Conservation (phyloP, 192 early-diverging fungal genomes). For the Rhizoclosmatium sp. region DNA sequence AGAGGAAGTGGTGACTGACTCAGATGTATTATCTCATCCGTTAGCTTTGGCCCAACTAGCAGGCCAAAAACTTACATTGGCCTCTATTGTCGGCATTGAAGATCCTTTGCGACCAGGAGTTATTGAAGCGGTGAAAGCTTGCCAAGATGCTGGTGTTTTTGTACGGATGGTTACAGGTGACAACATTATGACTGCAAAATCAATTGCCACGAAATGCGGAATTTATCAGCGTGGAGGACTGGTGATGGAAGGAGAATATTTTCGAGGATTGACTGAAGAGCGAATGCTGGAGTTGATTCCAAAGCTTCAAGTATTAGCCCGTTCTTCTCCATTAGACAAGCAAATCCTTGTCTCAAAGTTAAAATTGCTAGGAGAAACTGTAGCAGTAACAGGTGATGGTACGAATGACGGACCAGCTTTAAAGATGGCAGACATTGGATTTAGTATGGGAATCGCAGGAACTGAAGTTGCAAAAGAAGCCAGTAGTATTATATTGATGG, state of each 20-base stretch:
- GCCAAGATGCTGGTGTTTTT: conserved; percentile 83
- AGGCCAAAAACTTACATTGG: conserved; percentile 16
- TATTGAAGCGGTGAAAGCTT: conserved; percentile 75
- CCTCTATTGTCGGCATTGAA: conserved; percentile 86
- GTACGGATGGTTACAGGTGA: conserved; percentile 87
- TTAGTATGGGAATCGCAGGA: conserved; percentile 92
- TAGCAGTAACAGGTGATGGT: conserved; percentile 98
- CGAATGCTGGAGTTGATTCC: conserved; percentile 60
- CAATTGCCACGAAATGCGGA: conserved; percentile 60
- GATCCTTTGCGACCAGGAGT: conserved; percentile 88
- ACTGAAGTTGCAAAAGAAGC: conserved; percentile 99
- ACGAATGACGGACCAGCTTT: conserved; percentile 97
- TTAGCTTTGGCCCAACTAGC: conserved; percentile 7
- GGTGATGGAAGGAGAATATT: conserved; percentile 83
- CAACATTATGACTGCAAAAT: conserved; percentile 76
- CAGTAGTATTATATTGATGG: conserved; percentile 91
- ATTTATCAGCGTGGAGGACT: conserved; percentile 49
- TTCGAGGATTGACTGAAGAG: conserved; percentile 71
- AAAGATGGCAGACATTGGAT: conserved; percentile 89
- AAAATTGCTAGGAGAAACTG: conserved; percentile 80
- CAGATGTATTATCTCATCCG: conserved; percentile 21
- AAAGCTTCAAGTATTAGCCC: conserved; percentile 75
- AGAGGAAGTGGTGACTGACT: conserved; percentile 10
- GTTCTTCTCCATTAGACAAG: conserved; percentile 90
- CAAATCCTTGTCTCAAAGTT: conserved; percentile 81